Evolutionary conservation across 108 stramenopile species (phyloP), one percentile per base, ranked within the genome.

Genomic region (Skeletonema menzelii): DNA sequence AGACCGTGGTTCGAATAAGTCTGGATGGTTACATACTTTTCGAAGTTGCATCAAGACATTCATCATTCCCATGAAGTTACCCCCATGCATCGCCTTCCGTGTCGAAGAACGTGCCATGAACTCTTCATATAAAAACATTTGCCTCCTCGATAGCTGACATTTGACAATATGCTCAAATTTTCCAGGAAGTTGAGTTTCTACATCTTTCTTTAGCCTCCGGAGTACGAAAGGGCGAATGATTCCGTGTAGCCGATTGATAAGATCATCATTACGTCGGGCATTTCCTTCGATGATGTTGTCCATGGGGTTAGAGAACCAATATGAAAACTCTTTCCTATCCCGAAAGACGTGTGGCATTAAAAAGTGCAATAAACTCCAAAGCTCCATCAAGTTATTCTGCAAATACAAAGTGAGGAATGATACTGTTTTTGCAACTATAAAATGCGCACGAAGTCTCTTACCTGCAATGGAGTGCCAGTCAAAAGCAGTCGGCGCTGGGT

Each of bases 11-110:
- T 99, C 98, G 79, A 99, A 98, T 17, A 99, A 87, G 67, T 99
- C 99, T 26, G 99, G 99, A 70, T 99, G 99, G 73, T 99, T 98
- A 83, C 99, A 99, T 10, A 99, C 97, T 84, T 98, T 99, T 35
- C 99, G 80, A 4, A 99, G 89, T 77, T 98, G 97, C 98, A 99
- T 98, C 53, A 99, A 87, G 27, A 99, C 95, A 72, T 96, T 97
- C 98, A 99, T 98, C 98, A 99, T 98, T 37, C 96, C 97, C 95
- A 99, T 92, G 75, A 91, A 98, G 69, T 95, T 95, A 7, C 97
- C 96, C 8, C 95, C 89, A 56, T 85, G 82, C 65, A 98, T 67
- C 20, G 95, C 91, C 72, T 89, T 79, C 13, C 98, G 77, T 15
- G 97, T 98, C 12, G 95, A 89, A n/a, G 95, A 94, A 42, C 97